phyloP scores from a whole-genome alignment of 345 rosid genomes.

The Brassica carinata region DNA sequence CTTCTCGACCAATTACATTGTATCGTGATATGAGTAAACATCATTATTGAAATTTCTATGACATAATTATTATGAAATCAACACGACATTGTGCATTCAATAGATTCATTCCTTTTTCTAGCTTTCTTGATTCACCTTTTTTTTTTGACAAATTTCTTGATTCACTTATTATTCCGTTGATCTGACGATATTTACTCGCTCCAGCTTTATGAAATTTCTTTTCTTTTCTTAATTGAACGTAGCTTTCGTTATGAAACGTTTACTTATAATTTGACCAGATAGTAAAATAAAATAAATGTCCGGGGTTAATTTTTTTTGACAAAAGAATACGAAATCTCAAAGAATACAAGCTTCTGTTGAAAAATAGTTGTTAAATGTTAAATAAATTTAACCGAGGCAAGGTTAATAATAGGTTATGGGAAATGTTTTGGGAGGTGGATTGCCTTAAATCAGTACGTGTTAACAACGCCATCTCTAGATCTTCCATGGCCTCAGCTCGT shows the following conservation, averaged over 20 bases:
- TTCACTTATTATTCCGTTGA: conserved; percentile 1
- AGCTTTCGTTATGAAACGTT: not conserved
- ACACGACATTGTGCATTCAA: conserved; percentile 17
- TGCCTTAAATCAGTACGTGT: not conserved
- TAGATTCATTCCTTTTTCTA: not conserved
- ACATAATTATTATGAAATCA: conserved; percentile 25
- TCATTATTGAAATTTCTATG: conserved; percentile 1
- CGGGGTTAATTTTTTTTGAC: not conserved
- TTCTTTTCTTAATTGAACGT: not conserved
- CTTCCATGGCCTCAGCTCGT: not conserved
- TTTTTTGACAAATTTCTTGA: too few relatives aligned
- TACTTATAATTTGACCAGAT: not conserved
- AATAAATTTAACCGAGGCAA: too few relatives aligned
- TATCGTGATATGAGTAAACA: conserved; percentile 10
- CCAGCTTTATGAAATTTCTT: conserved; percentile 4
- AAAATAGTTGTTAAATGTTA: not conserved
- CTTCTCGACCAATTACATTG: not conserved
- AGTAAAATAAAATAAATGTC: not conserved
- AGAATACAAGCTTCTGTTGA: not conserved
- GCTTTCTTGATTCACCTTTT: not conserved
- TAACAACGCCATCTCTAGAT: not conserved
- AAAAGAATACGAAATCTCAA: not conserved
- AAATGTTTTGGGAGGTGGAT: not conserved
- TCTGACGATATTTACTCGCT: conserved; percentile 8
- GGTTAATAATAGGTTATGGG: too few relatives aligned